phyloP scores from a whole-genome alignment of 768 basidiomycete genomes.

The Leccinum fibrillosum region DNA sequence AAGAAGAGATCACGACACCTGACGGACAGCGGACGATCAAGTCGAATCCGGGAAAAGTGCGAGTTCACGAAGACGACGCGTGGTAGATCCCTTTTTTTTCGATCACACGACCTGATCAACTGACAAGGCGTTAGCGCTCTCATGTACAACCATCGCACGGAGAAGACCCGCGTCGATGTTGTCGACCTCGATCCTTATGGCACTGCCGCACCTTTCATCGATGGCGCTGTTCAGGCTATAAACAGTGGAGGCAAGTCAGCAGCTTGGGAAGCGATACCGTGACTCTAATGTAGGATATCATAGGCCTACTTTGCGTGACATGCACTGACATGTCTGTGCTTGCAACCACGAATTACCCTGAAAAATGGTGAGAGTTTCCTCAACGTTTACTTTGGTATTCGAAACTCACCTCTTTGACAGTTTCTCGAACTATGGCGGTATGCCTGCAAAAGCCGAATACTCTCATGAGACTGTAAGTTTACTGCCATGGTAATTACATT shows the following conservation, averaged over 20 bases:
- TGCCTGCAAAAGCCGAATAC: conserved; percentile 89
- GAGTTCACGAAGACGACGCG: conserved; percentile 91
- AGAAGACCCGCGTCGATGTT: conserved; percentile 76
- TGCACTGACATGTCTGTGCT: conserved; percentile 95
- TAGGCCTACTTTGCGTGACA: conserved; percentile 86
- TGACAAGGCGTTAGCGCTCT: conserved; percentile 52
- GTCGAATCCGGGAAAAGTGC: conserved; percentile 51
- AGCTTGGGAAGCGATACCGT: not conserved
- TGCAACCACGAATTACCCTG: conserved; percentile 90
- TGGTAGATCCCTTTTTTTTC: conserved; percentile 51
- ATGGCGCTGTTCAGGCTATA: conserved; percentile 86
- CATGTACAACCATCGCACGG: conserved; percentile 86
- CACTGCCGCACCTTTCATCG: conserved; percentile 95
- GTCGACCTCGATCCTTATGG: conserved; percentile 99
- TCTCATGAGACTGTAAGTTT: conserved; percentile 83
- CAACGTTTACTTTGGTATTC: not conserved
- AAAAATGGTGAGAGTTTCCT: conserved; percentile 72
- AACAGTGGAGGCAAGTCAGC: conserved; percentile 74
- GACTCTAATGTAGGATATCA: conserved; percentile 2
- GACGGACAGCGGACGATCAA: conserved; percentile 10
- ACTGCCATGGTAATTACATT: not conserved
- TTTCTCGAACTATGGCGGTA: conserved; percentile 93
- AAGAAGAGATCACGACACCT: conserved; percentile 18
- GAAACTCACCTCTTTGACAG: conserved; percentile 36
- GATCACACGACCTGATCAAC: not conserved